Evolutionary conservation across 176 grass and related monocot species (phyloP), one percentile per base, ranked within the genome.

Genomic region (Phoenix roebelenii): DNA sequence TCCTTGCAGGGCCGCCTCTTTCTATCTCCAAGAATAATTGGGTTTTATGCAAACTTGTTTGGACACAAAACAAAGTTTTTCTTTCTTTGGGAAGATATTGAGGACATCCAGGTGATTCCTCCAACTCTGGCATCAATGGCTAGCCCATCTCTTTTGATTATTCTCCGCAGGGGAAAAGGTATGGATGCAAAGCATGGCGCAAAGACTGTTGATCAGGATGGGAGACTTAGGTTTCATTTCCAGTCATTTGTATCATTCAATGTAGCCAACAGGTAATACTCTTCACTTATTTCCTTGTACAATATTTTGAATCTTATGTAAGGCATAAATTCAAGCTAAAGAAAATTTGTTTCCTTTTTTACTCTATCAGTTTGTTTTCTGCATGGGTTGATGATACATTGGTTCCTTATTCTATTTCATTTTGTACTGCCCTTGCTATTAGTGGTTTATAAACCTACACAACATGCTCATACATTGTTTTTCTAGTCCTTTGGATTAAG

Each of bases 11-110:
- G 93, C 50, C 80, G 78, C 22, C 76, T 98, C 53, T 98, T 98
- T 78, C 80, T 98, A 52, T 98, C 93, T 73, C 81, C 81, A 68
- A 91, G 87, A 79, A 88, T 71, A 63, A 80, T 92, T 72, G 87
- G 87, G 17, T 98, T 98, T 84, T 83, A 88, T 72, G 86, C 87
- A 23, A 98, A 72, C 63, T 82, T 98, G 69, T 98, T 92, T 72
- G 93, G 87, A 24, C 82, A 83, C 18, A 98, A 98, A 80, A 98
- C 81, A 49, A 88, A 79, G 74, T 88, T 98, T 75, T 98, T 83
- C 82, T 80, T 92, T 73, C 51, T 98, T 22, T 98, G 93, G 93
- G 93, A 98, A 70, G 93, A 98, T 73, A 92, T 98, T 66, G 84
- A 92, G 54, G 84, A 98, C 59, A 98, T 98, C 64, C 83, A 90